phyloP scores from a whole-genome alignment of 768 basidiomycete species.

The Cystobasidium tubakii region DNA sequence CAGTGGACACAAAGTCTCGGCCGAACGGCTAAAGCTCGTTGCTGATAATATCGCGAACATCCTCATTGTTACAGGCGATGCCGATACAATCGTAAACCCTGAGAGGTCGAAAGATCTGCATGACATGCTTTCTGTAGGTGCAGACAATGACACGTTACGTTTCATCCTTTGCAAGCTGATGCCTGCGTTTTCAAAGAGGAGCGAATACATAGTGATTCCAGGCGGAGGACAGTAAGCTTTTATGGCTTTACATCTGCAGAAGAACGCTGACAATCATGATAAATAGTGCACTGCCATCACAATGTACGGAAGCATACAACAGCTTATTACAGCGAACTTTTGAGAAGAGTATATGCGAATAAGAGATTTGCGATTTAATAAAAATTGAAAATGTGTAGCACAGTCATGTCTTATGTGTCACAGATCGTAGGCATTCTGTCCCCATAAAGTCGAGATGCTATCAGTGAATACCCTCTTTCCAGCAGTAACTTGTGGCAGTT shows the following conservation, averaged over 20 bases:
- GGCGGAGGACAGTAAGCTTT: conserved; percentile 33
- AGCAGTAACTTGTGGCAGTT: too few species aligned
- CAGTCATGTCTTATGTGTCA: background rate
- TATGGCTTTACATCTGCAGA: background rate
- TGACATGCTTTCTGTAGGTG: conserved; percentile 35
- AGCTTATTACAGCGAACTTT: background rate
- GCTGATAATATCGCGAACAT: background rate
- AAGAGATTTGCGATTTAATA: too few species aligned
- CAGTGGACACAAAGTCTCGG: conserved; percentile 33
- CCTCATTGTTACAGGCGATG: conserved; percentile 40
- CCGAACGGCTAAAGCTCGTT: background rate
- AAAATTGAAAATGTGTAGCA: too few species aligned
- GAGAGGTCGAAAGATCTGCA: conserved; percentile 36
- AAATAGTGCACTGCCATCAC: conserved; percentile 20
- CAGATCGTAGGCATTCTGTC: background rate
- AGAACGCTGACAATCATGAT: background rate
- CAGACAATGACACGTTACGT: background rate
- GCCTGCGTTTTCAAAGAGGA: background rate
- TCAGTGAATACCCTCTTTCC: too few species aligned
- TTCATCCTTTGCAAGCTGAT: too few species aligned
- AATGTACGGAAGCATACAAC: conserved; percentile 19
- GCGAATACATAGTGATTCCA: conserved; percentile 23
- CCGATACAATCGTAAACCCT: conserved; percentile 39
- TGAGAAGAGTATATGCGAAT: background rate
- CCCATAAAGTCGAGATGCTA: background rate